phyloP scores from a whole-genome alignment of 306 rosid species.

The Geum urbanum region DNA sequence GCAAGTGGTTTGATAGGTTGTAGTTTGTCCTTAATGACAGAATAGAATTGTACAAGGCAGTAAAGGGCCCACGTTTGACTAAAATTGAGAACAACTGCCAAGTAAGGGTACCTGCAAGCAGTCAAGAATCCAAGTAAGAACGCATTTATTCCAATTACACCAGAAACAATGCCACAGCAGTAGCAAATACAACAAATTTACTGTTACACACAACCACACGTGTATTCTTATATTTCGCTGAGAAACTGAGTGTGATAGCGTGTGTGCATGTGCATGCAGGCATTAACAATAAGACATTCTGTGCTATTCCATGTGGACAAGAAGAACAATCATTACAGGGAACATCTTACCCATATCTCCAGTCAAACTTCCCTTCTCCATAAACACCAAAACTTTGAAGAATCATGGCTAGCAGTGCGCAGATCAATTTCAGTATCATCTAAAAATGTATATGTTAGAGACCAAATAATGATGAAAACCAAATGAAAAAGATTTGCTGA shows the following conservation, averaged over 20 bases:
- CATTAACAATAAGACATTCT: background rate
- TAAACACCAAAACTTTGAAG: constrained; percentile 88
- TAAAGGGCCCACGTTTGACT: constrained; percentile 99
- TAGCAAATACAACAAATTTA: background rate
- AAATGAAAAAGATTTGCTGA: background rate
- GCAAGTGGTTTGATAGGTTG: constrained; percentile 89
- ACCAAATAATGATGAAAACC: constrained; percentile 19
- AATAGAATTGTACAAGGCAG: constrained; percentile 94
- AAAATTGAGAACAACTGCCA: constrained; percentile 90
- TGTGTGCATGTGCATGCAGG: background rate
- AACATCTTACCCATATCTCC: constrained; percentile 82
- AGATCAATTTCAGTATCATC: constrained; percentile 95
- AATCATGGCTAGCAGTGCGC: constrained; percentile 91
- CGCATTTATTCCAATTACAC: background rate
- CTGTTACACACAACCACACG: background rate
- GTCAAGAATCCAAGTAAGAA: constrained; percentile 29
- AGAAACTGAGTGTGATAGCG: background rate
- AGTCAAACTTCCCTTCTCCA: constrained; percentile 93
- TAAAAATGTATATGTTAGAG: constrained; percentile 37
- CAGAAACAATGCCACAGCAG: background rate
- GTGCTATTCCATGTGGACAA: constrained; percentile 1
- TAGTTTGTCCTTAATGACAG: constrained; percentile 83
- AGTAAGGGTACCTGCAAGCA: constrained; percentile 85
- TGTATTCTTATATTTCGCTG: constrained; percentile 7
- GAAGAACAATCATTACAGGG: background rate